A percentile compares a stretch with the other conserved stretches of the same genome.
Evolutionary conservation across 2,329 filamentous ascomycete species (phyloP).

Genomic region (Fusarium staphyleae): DNA sequence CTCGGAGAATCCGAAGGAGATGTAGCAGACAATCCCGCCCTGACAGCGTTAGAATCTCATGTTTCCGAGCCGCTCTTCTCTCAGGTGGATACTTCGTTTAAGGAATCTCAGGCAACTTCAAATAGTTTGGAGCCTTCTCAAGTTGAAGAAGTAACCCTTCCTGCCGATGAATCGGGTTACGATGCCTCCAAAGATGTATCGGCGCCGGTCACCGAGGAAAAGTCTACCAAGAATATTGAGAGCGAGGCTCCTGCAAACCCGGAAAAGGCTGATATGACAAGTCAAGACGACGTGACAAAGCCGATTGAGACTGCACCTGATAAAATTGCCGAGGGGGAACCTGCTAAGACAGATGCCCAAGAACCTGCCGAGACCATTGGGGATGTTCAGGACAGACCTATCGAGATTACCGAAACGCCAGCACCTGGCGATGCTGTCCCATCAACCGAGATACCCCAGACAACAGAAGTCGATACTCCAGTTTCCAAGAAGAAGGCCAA

Average conservation of each 20-base stretch:
- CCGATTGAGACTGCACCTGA: not conserved
- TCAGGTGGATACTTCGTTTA: slow-evolving; percentile 39
- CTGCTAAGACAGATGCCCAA: not conserved
- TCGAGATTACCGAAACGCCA: not conserved
- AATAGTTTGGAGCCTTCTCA: slow-evolving; percentile 37
- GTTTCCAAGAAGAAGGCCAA: slow-evolving; percentile 43
- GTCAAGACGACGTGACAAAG: not conserved
- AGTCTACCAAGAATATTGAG: slow-evolving; percentile 2
- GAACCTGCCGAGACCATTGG: not conserved
- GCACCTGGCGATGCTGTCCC: not conserved
- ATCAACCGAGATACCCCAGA: slow-evolving; percentile 11
- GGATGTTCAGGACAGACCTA: not conserved
- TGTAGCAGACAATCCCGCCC: slow-evolving; percentile 1
- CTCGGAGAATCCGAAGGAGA: not conserved
- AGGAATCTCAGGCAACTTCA: slow-evolving; percentile 37
- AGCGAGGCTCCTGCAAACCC: not conserved
- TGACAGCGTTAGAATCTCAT: slow-evolving; percentile 28
- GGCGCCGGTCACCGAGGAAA: not conserved
- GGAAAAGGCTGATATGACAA: not conserved
- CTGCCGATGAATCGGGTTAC: not conserved
- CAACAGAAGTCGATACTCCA: slow-evolving; percentile 11
- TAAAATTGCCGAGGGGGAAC: slow-evolving; percentile 2
- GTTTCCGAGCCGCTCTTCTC: slow-evolving; percentile 46
- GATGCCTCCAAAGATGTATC: slow-evolving; percentile 1
- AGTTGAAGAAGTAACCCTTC: slow-evolving; percentile 20